Conservation (phyloP, 1,284 basidiomycete species). For the Cutaneotrichosporon sp. region DNA sequence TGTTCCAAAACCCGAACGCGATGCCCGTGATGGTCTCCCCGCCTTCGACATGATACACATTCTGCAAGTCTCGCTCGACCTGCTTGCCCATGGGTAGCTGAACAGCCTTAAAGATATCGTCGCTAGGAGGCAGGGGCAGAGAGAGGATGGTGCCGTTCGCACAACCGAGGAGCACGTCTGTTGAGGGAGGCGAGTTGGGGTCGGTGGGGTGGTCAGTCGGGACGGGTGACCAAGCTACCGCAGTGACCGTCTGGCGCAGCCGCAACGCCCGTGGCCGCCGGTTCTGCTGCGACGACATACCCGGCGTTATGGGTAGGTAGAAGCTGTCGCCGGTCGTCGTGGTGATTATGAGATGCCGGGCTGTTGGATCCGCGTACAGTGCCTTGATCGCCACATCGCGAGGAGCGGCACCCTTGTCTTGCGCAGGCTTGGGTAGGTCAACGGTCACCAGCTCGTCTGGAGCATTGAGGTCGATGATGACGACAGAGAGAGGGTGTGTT, state of each 20-base stretch:
- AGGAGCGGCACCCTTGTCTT: constrained; percentile 48
- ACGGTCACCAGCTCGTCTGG: constrained; percentile 74
- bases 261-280: constrained; percentile 71
- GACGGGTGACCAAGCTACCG: constrained; percentile 86
- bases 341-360: constrained; percentile 79
- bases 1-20: constrained; percentile 62
- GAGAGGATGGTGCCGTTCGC: constrained; percentile 79
- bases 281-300: constrained; percentile 48
- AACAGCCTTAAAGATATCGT: constrained; percentile 85
- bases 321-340: constrained; percentile 87
- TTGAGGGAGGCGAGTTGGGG: constrained; percentile 29
- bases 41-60: constrained; percentile 73
- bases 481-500: constrained; percentile 66
- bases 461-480: constrained; percentile 77
- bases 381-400: constrained; percentile 56
- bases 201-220: constrained; percentile 10
- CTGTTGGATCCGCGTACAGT: constrained; percentile 86
- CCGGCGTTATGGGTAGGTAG: constrained; percentile 62
- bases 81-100: constrained; percentile 43
- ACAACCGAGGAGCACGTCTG: constrained; percentile 68
- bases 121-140: constrained; percentile 63
- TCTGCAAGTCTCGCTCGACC: constrained; percentile 61
- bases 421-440: constrained; percentile 57
- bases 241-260: constrained; percentile 83
- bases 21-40: constrained; percentile 73